phyloP scores from a whole-genome alignment of 2,329 filamentous ascomycete genomes.

The Sporothrix inflata region DNA sequence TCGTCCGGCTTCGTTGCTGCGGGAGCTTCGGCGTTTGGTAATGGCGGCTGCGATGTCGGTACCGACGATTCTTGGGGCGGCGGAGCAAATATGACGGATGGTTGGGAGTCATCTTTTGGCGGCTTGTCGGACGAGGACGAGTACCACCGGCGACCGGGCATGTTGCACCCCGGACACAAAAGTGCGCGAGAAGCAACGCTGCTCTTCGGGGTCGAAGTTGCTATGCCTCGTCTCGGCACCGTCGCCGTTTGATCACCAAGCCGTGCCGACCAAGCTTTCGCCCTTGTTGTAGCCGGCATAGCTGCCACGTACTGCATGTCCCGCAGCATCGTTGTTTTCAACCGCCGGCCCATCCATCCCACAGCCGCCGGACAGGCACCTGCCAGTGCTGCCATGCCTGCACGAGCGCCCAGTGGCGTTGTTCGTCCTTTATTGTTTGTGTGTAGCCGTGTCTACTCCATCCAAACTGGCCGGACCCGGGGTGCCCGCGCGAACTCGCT shows the following conservation, averaged over 20 bases:
- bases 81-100: not conserved
- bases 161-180: not conserved
- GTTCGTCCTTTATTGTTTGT: not conserved
- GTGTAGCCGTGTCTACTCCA: not conserved
- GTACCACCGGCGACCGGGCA: not conserved
- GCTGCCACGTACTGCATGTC: not conserved
- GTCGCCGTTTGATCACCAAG: not conserved
- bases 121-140: not conserved
- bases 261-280: not conserved
- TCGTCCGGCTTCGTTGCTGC: not conserved
- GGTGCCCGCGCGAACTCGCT: not conserved
- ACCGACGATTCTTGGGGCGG: not conserved
- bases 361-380: not conserved
- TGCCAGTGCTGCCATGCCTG: conserved; percentile 5
- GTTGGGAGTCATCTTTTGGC: not conserved
- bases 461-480: not conserved
- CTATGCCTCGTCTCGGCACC: not conserved
- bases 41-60: not conserved
- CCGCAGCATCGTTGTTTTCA: not conserved
- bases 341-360: conserved; percentile 1
- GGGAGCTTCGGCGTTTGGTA: not conserved
- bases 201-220: not conserved
- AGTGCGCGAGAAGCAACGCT: not conserved
- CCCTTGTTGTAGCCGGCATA: not conserved
- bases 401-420: not conserved